These are phyloP conservation scores for Speleostelium caveatum DNA, from an alignment of 78 protist genomes.

Conservation along the genomic window DNA sequence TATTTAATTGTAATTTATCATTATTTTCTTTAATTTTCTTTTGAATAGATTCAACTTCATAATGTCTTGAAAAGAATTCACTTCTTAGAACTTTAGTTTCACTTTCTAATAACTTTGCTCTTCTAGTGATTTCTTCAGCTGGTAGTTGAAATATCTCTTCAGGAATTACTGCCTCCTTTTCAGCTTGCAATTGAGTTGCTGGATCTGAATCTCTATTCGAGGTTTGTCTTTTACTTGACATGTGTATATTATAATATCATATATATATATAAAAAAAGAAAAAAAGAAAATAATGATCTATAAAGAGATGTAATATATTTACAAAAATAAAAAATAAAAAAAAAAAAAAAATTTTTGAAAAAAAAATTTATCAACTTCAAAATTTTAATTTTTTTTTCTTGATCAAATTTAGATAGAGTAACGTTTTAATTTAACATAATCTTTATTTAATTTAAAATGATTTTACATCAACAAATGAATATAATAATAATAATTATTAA, in stretches of 20 bases:
- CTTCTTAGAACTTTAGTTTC: conserved; percentile 65
- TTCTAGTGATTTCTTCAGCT: conserved; percentile 55
- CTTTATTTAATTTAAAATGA: background rate
- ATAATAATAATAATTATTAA: too few species aligned
- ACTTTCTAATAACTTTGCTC: conserved; percentile 67
- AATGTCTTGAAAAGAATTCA: conserved; percentile 59
- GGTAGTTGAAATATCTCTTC: conserved; percentile 69
- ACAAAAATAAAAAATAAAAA: background rate
- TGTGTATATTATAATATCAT: background rate
- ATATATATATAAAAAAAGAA: background rate
- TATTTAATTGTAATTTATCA: conserved; percentile 96
- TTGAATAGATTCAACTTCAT: conserved; percentile 72
- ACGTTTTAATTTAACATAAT: background rate
- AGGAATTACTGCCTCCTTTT: conserved; percentile 67
- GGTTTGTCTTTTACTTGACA: conserved; percentile 10
- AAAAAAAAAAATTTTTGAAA: too few species aligned
- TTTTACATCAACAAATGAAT: background rate
- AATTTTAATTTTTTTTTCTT: background rate
- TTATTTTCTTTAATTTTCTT: conserved; percentile 95
- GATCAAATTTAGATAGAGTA: background rate
- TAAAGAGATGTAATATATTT: background rate
- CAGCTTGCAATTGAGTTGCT: conserved; percentile 28
- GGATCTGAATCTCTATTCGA: background rate
- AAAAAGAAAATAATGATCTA: background rate
- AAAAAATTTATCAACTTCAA: background rate